phyloP scores from a whole-genome alignment of 208 protist species.

The Polymyxa betae region DNA sequence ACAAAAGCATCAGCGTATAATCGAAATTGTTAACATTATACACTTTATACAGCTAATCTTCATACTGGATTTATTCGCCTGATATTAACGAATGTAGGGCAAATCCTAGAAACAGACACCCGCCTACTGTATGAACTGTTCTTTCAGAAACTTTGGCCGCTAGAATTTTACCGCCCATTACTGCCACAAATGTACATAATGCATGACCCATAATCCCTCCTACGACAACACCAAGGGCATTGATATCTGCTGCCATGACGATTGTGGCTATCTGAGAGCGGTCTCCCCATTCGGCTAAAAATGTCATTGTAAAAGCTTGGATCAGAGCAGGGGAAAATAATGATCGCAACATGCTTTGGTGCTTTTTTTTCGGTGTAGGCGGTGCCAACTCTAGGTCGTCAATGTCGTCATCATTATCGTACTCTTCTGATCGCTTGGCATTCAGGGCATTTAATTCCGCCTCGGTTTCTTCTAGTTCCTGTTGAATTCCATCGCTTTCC shows the following conservation, averaged over 20 bases:
- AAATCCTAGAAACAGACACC: constrained; percentile 62
- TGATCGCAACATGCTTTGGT: background rate
- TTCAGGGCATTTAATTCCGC: constrained; percentile 37
- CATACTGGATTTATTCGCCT: background rate
- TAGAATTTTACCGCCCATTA: constrained; percentile 70
- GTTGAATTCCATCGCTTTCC: background rate
- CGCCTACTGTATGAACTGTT: constrained; percentile 63
- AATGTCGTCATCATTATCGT: constrained; percentile 23
- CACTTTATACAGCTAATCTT: too few species aligned
- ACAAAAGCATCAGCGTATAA: too few species aligned
- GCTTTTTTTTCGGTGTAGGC: background rate
- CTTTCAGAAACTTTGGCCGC: constrained; percentile 63
- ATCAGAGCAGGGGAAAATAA: background rate
- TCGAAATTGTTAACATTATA: too few species aligned
- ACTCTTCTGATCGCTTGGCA: background rate
- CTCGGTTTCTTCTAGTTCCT: constrained; percentile 60
- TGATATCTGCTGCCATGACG: constrained; percentile 58
- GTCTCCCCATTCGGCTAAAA: constrained; percentile 65
- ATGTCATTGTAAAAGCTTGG: constrained; percentile 62
- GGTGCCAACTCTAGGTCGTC: constrained; percentile 19
- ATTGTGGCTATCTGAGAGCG: constrained; percentile 68
- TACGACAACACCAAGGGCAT: constrained; percentile 56
- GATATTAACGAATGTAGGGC: constrained; percentile 32
- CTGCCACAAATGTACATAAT: constrained; percentile 88
- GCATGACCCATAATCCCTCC: constrained; percentile 85